Percentiles rank a stretch among this genome's conserved stretches.
phyloP scores from a whole-genome alignment of 495 filamentous ascomycete genomes.

The Lasiosphaeria ovina region DNA sequence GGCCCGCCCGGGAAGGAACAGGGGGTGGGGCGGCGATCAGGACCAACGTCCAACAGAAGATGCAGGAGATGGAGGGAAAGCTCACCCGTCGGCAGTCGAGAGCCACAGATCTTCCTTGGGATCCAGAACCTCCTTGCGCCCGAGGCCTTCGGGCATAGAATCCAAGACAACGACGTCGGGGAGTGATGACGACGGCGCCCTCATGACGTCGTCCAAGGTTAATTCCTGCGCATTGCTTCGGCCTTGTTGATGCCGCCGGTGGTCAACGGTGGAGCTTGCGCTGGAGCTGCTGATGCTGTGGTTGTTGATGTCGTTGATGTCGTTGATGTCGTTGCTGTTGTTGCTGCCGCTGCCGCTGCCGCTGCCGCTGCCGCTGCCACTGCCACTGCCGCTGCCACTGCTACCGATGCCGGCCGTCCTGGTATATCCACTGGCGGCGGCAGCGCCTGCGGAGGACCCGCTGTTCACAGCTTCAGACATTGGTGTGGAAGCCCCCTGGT shows the following conservation, averaged over 20 bases:
- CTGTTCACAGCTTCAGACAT: background rate
- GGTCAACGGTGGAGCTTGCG: conserved; percentile 3
- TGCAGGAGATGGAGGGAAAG: conserved; percentile 4
- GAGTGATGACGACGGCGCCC: conserved; percentile 34
- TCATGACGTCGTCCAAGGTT: conserved; percentile 43
- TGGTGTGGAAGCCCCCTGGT: background rate
- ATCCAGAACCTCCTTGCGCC: conserved; percentile 30
- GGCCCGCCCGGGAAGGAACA: background rate
- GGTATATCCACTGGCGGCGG: background rate
- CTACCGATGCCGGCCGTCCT: background rate
- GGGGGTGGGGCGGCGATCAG: conserved; percentile 1
- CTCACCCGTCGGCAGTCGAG: conserved; percentile 46
- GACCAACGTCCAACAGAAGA: background rate
- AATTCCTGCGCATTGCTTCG: background rate
- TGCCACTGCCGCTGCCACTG: background rate
- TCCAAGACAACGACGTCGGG: conserved; percentile 42
- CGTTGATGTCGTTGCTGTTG: conserved; percentile 3
- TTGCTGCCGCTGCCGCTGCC: conserved; percentile 1
- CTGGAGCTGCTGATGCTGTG: conserved; percentile 6
- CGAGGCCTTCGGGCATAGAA: conserved; percentile 19
- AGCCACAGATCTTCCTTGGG: conserved; percentile 48
- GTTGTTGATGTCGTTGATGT: background rate
- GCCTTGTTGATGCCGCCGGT: conserved; percentile 6
- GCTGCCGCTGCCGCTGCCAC: background rate
- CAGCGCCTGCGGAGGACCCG: background rate